phyloP scores from a whole-genome alignment of 495 filamentous ascomycete genomes.

The Immersiella caudata region DNA sequence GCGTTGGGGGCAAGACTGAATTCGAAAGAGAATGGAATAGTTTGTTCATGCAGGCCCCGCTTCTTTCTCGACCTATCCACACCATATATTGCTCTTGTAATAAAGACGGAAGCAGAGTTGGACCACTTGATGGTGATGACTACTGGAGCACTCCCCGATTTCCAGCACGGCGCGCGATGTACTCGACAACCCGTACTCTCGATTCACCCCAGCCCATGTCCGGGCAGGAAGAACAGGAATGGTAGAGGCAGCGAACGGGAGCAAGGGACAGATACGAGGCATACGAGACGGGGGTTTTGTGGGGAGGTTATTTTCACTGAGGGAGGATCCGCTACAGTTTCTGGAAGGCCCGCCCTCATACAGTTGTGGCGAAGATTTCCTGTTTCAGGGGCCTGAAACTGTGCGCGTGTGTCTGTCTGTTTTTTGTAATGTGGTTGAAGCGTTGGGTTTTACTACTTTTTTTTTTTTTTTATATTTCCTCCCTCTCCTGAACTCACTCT shows the following conservation, averaged over 20 bases:
- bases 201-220: background rate
- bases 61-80: background rate
- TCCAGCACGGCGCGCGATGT: background rate
- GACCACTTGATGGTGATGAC: background rate
- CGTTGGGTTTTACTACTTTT: background rate
- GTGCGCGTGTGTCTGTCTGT: background rate
- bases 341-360: background rate
- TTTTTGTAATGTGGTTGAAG: background rate
- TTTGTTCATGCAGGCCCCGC: background rate
- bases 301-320: background rate
- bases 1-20: background rate
- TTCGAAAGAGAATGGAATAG: conserved; percentile 3
- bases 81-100: conserved; percentile 18
- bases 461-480: background rate
- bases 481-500: background rate
- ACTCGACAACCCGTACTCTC: background rate
- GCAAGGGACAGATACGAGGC: background rate
- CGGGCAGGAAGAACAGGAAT: background rate
- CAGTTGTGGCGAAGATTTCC: background rate
- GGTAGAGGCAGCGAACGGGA: background rate
- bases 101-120: conserved; percentile 6
- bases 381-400: background rate
- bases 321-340: background rate
- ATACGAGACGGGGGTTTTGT: background rate
- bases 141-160: background rate